Conservation (phyloP, 2,329 filamentous ascomycete species). For the Biscogniauxia mediterranea region DNA sequence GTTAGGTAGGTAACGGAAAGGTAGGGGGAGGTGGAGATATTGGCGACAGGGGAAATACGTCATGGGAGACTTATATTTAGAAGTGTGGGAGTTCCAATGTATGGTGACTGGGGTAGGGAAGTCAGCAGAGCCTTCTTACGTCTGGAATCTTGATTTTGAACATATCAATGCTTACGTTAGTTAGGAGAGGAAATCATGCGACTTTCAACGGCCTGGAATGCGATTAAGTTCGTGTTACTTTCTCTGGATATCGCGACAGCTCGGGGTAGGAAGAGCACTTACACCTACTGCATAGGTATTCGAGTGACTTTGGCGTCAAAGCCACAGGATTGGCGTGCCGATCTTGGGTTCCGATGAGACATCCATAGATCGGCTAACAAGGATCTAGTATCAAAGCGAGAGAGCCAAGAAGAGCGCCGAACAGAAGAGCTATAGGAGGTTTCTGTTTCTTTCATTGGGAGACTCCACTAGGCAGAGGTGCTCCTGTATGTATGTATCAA, state of each 20-base stretch:
- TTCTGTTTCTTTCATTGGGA: constrained; percentile 9
- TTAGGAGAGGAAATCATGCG: neutral
- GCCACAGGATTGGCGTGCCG: constrained; percentile 9
- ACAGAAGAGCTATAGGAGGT: constrained; percentile 7
- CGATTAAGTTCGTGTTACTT: neutral
- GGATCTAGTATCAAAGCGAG: constrained; percentile 2
- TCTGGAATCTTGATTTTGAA: constrained; percentile 17
- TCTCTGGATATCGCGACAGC: constrained; percentile 10
- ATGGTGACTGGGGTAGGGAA: neutral
- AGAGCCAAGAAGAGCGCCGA: neutral
- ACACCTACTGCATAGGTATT: neutral
- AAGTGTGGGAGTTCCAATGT: neutral
- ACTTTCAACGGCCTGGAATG: neutral
- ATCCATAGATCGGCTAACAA: constrained; percentile 1
- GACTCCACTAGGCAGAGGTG: constrained; percentile 9
- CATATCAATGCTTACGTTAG: constrained; percentile 1
- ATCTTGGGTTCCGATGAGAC: constrained; percentile 6
- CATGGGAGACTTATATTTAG: constrained; percentile 12
- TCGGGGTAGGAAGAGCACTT: constrained; percentile 1
- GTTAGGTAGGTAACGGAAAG: neutral
- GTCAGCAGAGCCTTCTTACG: neutral
- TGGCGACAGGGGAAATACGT: constrained; percentile 3
- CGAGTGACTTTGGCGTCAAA: constrained; percentile 21
- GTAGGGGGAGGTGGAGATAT: constrained; percentile 7
- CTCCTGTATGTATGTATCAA: constrained; percentile 5